These are phyloP conservation scores for Trichomonas gallinae DNA, from an alignment of 208 protist species.

Conservation along the genomic window DNA sequence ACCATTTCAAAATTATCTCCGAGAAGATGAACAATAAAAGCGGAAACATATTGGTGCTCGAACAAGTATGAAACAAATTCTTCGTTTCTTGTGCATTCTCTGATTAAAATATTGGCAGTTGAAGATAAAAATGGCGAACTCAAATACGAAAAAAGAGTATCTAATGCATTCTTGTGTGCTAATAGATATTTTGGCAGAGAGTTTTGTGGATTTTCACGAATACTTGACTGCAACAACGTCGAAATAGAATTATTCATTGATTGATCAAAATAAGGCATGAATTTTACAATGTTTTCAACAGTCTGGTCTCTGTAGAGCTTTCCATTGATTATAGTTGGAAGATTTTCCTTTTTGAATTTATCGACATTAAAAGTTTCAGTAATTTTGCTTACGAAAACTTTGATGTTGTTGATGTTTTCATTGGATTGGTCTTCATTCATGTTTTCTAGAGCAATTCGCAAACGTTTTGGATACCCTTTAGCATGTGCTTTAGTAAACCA, in stretches of 20 bases:
- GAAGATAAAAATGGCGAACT: not conserved
- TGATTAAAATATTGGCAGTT: not conserved
- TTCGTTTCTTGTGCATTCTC: not conserved
- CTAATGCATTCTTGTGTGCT: not conserved
- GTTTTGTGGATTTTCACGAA: not conserved
- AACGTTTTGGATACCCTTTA: not conserved
- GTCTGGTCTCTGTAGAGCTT: not conserved
- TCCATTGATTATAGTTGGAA: not conserved
- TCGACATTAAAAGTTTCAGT: not conserved
- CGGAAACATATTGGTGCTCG: not conserved
- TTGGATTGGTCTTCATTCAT: not conserved
- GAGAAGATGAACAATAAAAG: not conserved
- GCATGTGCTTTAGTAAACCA: not conserved
- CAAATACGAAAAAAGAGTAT: not conserved
- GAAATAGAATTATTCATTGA: not conserved
- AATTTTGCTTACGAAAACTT: not conserved
- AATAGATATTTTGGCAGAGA: not conserved
- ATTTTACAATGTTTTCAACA: not conserved
- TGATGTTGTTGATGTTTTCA: not conserved
- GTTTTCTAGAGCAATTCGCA: not conserved
- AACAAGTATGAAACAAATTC: not conserved
- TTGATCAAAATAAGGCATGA: slow-evolving; percentile 18
- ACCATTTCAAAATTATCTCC: not conserved
- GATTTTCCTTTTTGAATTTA: not conserved
- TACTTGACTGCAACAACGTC: not conserved